A percentile compares a stretch with the other conserved stretches of the same genome.
Conservation (phyloP, 495 filamentous ascomycete species). For the Aspergillus sclerotioniger region DNA sequence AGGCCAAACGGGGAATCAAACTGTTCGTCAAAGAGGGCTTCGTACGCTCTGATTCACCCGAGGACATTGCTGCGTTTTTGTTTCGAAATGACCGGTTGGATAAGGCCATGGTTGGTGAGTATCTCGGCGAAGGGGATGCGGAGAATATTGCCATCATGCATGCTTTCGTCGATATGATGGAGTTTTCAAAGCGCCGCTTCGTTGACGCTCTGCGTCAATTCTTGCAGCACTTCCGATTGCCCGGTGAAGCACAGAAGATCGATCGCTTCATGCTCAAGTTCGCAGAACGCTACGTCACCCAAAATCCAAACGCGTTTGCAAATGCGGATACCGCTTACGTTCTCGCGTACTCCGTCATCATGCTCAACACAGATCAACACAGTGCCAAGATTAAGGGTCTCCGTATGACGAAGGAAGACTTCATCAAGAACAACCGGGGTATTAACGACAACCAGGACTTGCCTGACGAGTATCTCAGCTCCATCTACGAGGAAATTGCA, state of each 20-base stretch:
- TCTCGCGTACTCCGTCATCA: conserved; percentile 90
- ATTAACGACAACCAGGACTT: conserved; percentile 97
- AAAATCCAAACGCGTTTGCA: conserved; percentile 95
- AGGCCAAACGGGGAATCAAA: conserved; percentile 93
- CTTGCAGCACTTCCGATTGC: conserved; percentile 90
- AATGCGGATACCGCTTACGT: conserved; percentile 98
- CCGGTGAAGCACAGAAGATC: conserved; percentile 98
- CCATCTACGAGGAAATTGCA: conserved; percentile 90
- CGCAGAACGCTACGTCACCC: conserved; percentile 88
- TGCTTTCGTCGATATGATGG: conserved; percentile 93
- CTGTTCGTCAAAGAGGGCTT: conserved; percentile 78
- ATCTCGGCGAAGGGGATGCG: conserved; percentile 86
- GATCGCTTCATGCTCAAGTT: conserved; percentile 99
- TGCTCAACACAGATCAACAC: conserved; percentile 96
- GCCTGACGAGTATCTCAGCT: conserved; percentile 84
- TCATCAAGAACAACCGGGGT: conserved; percentile 97
- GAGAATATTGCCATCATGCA: conserved; percentile 98
- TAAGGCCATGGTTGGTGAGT: conserved; percentile 91
- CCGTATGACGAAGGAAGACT: conserved; percentile 94
- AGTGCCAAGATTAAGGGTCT: conserved; percentile 75
- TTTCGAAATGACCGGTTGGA: conserved; percentile 72
- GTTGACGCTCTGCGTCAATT: conserved; percentile 90
- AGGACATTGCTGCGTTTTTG: conserved; percentile 84
- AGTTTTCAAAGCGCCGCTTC: conserved; percentile 89
- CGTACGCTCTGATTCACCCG: conserved; percentile 69